Evolutionary conservation across 208 protist genomes (phyloP).

Genomic region (Trypanosoma mega): DNA sequence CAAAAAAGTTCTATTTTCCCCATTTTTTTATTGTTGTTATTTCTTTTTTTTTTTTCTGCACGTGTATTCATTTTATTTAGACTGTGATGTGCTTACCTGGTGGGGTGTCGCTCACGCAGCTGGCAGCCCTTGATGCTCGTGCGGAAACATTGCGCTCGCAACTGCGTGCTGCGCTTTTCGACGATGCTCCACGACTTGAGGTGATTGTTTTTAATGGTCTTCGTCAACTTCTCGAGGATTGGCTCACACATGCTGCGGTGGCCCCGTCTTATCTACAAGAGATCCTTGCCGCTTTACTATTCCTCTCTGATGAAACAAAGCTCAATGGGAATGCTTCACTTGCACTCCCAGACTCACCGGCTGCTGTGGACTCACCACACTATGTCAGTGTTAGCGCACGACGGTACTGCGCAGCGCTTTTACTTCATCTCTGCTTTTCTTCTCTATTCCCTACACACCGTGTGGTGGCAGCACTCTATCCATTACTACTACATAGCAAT

Average conservation of each 20-base stretch:
- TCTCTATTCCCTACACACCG: constrained; percentile 25
- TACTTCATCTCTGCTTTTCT: constrained; percentile 65
- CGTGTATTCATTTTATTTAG: not conserved
- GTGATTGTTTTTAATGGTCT: constrained; percentile 40
- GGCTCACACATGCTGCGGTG: not conserved
- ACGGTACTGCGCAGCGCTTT: constrained; percentile 36
- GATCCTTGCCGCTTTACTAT: constrained; percentile 44
- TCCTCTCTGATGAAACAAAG: constrained; percentile 32
- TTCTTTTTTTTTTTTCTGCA: not conserved
- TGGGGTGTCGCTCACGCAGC: constrained; percentile 24
- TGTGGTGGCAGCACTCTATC: constrained; percentile 66
- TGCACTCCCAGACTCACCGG: not conserved
- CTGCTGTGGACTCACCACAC: constrained; percentile 30
- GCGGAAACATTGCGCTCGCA: constrained; percentile 39
- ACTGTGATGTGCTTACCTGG: not conserved
- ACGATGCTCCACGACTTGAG: constrained; percentile 52
- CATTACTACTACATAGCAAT: constrained; percentile 43
- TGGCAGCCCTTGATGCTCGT: constrained; percentile 32
- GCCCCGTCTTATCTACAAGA: constrained; percentile 51
- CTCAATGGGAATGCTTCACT: not conserved
- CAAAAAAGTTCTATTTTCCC: too few relatives aligned
- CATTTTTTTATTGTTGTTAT: not conserved
- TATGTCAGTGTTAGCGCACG: constrained; percentile 61
- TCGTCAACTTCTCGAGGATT: constrained; percentile 22
- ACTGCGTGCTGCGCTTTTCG: constrained; percentile 43